phyloP scores from a whole-genome alignment of 2,329 filamentous ascomycete species.

The Colletotrichum liriopes region DNA sequence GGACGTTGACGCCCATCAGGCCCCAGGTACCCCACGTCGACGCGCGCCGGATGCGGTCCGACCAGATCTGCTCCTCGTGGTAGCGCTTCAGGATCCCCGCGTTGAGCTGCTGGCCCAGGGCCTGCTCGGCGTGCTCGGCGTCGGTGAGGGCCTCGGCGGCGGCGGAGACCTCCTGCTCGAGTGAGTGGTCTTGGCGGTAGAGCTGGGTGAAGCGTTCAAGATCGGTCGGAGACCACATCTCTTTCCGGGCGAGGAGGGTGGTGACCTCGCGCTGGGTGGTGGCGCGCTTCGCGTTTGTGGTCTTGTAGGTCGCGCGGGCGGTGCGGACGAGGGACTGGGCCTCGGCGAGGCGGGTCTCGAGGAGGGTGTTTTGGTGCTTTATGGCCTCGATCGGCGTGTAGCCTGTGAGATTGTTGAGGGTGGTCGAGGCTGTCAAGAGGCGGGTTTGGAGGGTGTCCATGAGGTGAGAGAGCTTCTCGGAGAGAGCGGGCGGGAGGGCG shows the following conservation, averaged over 20 bases:
- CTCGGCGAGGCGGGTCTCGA: conserved; percentile 71
- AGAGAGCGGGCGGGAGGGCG: conserved; percentile 58
- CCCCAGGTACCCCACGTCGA: conserved; percentile 99
- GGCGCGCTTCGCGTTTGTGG: conserved; percentile 87
- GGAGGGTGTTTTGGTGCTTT: conserved; percentile 81
- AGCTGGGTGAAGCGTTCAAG: conserved; percentile 95
- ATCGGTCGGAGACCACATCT: conserved; percentile 89
- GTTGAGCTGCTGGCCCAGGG: conserved; percentile 81
- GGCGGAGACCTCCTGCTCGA: conserved; percentile 85
- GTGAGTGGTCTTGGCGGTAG: conserved; percentile 92
- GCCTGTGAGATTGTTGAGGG: conserved; percentile 93
- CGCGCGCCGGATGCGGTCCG: conserved; percentile 95
- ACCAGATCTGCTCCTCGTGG: conserved; percentile 99
- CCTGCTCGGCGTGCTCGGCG: conserved; percentile 86
- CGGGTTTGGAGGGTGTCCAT: conserved; percentile 94
- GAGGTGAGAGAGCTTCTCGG: conserved; percentile 73
- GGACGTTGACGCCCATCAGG: conserved; percentile 95
- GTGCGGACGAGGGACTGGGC: conserved; percentile 78
- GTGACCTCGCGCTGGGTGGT: conserved; percentile 96
- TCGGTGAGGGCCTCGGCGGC: conserved; percentile 81
- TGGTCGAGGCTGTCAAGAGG: conserved; percentile 86
- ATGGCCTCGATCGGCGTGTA: conserved; percentile 93
- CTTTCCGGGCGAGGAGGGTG: conserved; percentile 91
- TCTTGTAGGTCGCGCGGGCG: conserved; percentile 83
- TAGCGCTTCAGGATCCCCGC: conserved; percentile 91